Percentiles rank a stretch among this genome's conserved stretches.
These are phyloP conservation scores for Euphorbia celastroides DNA, from an alignment of 441 rosid genomes.

Conservation along the genomic window DNA sequence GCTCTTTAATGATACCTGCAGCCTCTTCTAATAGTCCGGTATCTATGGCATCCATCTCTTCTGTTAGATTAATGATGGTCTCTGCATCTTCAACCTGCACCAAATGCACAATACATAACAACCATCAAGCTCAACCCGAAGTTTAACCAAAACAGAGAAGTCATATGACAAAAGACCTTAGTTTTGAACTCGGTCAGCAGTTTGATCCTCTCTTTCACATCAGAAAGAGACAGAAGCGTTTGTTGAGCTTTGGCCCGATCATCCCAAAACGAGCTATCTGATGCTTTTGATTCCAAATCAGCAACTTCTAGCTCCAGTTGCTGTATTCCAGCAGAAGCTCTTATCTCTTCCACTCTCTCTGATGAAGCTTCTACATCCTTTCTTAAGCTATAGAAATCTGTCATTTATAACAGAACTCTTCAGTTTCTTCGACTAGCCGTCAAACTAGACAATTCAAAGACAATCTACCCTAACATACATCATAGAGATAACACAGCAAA, in stretches of 20 bases:
- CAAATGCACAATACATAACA: slow-evolving; percentile 3
- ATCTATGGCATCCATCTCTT: slow-evolving; percentile 90
- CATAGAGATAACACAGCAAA: no score
- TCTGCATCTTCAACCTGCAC: slow-evolving; percentile 87
- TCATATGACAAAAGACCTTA: slow-evolving; percentile 36
- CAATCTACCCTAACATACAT: neutral
- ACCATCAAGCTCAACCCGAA: neutral
- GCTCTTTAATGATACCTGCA: slow-evolving; percentile 50
- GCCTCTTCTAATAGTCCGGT: slow-evolving; percentile 85
- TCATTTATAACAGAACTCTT: slow-evolving; percentile 11
- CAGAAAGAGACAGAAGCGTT: slow-evolving; percentile 59
- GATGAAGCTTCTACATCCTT: slow-evolving; percentile 70
- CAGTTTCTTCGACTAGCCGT: neutral
- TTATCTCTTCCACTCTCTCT: slow-evolving; percentile 61
- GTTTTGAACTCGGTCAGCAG: slow-evolving; percentile 60
- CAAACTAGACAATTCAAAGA: neutral
- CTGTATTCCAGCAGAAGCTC: slow-evolving; percentile 48
- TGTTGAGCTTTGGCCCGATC: slow-evolving; percentile 75
- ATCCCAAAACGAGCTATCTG: slow-evolving; percentile 78
- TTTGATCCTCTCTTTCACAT: slow-evolving; percentile 63
- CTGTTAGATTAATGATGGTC: slow-evolving; percentile 74
- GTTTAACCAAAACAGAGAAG: neutral
- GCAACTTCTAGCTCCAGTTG: slow-evolving; percentile 52
- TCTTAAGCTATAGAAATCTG: slow-evolving; percentile 81
- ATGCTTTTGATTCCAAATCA: slow-evolving; percentile 57